Evolutionary conservation across 805 yeast species (phyloP), one percentile per base, ranked within the genome.

Genomic region (Ogataea dorogensis): DNA sequence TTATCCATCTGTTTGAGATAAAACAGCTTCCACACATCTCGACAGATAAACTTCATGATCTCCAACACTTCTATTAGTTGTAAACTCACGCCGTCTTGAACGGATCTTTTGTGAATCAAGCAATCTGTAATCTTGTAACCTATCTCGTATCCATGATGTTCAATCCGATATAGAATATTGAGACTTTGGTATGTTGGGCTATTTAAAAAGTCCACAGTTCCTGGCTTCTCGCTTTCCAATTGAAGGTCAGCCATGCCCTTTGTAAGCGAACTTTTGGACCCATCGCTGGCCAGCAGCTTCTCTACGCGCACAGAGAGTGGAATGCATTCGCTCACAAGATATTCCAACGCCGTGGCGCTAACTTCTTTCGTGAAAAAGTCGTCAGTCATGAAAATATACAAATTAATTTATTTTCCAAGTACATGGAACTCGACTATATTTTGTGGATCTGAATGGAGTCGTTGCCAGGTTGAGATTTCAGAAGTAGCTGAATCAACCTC

Each of bases 1-100:
- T 87, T 88, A 57, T 89, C 97, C 68, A 93, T 86, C 57, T 85
- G 96, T 60, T 88, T 91, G 24, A 79, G 77, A 61, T 77, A 87
- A 18, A 91, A 56, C 35, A 73, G 63, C 49, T 75, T 79, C 98
- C 98, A 93, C 18, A 89, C 82, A 49, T 89, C 97, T 29, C 95
- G 73, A 57, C 98, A 89, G 5, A 93, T 75, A 57, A 86, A 88
- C 61, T 91, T 91, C 86, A 93, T 86, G 24, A 91, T 73, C 46
- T 86, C 89, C 24, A 91, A 61, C 9, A 84, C 70, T 43, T 85
- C 89, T 14, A 65, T 68, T 54, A 80, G 59, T 53, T 54, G 49
- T 31, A 55, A 27, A 14, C 49, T 48, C 5, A 49, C 44, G 1
- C 52, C 47, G n/a, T 43, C 51, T 22, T 36, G 47, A 17, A 31